phyloP scores from a whole-genome alignment of 345 rosid genomes.

The Erysimum cheiranthoides region DNA sequence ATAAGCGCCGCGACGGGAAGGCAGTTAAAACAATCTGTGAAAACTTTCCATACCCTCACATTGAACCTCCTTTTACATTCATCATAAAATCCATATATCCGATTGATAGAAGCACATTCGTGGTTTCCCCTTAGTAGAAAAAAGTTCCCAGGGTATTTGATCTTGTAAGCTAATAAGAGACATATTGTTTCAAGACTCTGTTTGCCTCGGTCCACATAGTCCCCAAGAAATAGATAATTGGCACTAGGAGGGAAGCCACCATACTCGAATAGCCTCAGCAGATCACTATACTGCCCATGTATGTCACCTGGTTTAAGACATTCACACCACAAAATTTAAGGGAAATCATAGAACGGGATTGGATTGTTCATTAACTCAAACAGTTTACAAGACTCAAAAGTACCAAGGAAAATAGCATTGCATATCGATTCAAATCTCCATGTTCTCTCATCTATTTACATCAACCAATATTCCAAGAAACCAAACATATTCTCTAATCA shows the following conservation, averaged over 20 bases:
- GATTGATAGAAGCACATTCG: conserved; percentile 90
- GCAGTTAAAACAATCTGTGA: conserved; percentile 90
- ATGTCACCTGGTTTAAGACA: conserved; percentile 67
- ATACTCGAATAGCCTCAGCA: conserved; percentile 88
- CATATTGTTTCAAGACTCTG: conserved; percentile 96
- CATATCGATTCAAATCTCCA: conserved; percentile 4
- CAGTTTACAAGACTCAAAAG: background rate
- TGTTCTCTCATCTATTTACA: conserved; percentile 4
- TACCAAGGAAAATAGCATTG: background rate
- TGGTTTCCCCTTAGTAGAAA: conserved; percentile 92
- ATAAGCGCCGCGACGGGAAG: conserved; percentile 92
- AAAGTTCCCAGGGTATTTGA: conserved; percentile 91
- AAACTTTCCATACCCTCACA: conserved; percentile 91
- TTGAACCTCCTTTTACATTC: conserved; percentile 94
- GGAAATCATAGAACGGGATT: background rate
- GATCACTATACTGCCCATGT: conserved; percentile 92
- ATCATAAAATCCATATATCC: conserved; percentile 93
- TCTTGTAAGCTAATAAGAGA: conserved; percentile 88
- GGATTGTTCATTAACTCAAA: background rate
- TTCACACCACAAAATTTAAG: conserved; percentile 12
- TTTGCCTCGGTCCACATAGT: conserved; percentile 96
- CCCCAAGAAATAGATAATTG: conserved; percentile 87
- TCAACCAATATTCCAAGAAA: conserved; percentile 22
- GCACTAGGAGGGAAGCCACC: conserved; percentile 96
- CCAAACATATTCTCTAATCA: background rate